Evolutionary conservation across 495 filamentous ascomycete species (phyloP).

Genomic region (Symbiotaphrina buchneri): DNA sequence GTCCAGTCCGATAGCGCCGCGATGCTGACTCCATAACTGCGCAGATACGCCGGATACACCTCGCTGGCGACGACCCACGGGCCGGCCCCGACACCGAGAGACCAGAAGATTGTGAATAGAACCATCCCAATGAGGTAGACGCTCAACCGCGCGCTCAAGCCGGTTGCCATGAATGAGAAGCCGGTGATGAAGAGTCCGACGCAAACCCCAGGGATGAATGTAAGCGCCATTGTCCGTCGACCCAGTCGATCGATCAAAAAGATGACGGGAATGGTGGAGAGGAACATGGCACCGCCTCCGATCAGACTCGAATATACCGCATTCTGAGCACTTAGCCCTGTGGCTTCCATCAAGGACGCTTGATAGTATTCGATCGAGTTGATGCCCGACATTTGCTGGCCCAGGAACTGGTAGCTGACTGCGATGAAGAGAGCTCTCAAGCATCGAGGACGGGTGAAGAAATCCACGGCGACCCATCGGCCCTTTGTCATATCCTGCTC

Average conservation of each 20-base stretch:
- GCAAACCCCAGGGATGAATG: constrained; percentile 38
- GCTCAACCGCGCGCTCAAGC: constrained; percentile 21
- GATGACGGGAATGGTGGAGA: constrained; percentile 34
- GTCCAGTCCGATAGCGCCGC: constrained; percentile 32
- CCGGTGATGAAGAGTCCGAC: constrained; percentile 33
- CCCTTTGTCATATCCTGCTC: constrained; percentile 19
- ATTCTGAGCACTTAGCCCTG: constrained; percentile 26
- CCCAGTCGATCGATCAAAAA: constrained; percentile 36
- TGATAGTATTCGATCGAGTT: constrained; percentile 44
- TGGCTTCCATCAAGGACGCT: constrained; percentile 28
- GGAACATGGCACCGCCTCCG: constrained; percentile 29
- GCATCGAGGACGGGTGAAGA: constrained; percentile 32
- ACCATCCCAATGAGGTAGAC: constrained; percentile 33
- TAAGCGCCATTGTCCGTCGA: constrained; percentile 36
- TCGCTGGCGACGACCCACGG: constrained; percentile 37
- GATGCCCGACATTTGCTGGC: constrained; percentile 37
- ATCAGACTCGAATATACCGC: constrained; percentile 39
- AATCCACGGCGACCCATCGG: constrained; percentile 24
- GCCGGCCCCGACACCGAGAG: no score
- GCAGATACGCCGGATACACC: constrained; percentile 37
- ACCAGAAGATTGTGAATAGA: constrained; percentile 38
- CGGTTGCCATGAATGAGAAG: constrained; percentile 22
- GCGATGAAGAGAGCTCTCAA: constrained; percentile 37
- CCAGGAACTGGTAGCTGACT: constrained; percentile 37
- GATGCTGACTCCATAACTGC: constrained; percentile 34